Percentiles rank a stretch among this genome's conserved stretches.
These are phyloP conservation scores for Acrocalymma vagum DNA, from an alignment of 2,329 filamentous ascomycete genomes.

Conservation along the genomic window DNA sequence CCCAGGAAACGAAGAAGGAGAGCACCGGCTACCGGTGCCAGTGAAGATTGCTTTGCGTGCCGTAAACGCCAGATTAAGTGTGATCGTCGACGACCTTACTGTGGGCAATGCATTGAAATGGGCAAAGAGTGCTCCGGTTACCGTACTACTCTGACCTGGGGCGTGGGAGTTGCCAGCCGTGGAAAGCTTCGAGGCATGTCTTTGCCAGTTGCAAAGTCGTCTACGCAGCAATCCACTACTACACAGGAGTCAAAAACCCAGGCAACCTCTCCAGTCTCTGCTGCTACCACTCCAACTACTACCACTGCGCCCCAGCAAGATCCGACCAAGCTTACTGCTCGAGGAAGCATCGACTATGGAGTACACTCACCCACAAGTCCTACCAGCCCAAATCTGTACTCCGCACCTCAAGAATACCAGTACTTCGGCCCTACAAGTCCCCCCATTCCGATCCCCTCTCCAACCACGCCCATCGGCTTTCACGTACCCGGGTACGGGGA, in stretches of 20 bases:
- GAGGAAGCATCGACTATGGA: conserved; percentile 44
- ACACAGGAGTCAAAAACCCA: conserved; percentile 40
- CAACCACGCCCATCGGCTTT: conserved; percentile 47
- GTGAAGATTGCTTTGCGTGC: conserved; percentile 96
- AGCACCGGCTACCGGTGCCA: conserved; percentile 85
- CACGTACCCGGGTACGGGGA: conserved; percentile 49
- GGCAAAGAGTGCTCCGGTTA: conserved; percentile 95
- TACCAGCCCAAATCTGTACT: conserved; percentile 44
- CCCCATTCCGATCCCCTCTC: conserved; percentile 50
- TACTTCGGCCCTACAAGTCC: conserved; percentile 48
- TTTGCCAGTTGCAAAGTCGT: conserved; percentile 66
- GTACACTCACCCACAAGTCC: conserved; percentile 44
- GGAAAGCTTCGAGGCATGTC: conserved; percentile 93
- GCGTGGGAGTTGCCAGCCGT: conserved; percentile 91
- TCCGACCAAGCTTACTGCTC: conserved; percentile 35
- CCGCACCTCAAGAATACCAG: conserved; percentile 46
- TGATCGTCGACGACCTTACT: conserved; percentile 91
- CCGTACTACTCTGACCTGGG: conserved; percentile 96
- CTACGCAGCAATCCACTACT: conserved; percentile 32
- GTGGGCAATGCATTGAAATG: conserved; percentile 89
- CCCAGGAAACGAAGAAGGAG: conserved; percentile 79
- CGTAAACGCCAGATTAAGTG: conserved; percentile 84
- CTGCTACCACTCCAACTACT: conserved; percentile 22
- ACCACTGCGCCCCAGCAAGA: conserved; percentile 30
- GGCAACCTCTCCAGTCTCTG: conserved; percentile 28